Conservation (phyloP, 495 filamentous ascomycete species). For the Annulohypoxylon moriforme region DNA sequence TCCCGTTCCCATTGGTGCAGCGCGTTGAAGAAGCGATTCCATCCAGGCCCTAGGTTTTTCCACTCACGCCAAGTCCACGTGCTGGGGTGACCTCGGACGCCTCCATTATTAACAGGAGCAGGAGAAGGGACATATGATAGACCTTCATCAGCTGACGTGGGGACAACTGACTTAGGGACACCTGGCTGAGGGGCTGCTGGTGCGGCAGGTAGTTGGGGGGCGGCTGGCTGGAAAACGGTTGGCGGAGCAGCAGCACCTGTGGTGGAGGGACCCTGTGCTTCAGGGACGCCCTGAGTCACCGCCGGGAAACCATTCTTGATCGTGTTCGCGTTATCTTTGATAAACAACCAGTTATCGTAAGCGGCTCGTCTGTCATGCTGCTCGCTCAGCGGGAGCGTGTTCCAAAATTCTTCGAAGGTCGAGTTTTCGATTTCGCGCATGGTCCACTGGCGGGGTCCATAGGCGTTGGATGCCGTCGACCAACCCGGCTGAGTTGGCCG, state of each 20-base stretch:
- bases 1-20: neutral
- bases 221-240: no score
- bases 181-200: no score
- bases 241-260: no score
- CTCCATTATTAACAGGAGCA: no score
- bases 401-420: slow-evolving; percentile 18
- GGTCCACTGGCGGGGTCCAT: neutral
- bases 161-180: no score
- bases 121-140: no score
- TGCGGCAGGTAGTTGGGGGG: no score
- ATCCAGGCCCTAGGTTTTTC: no score
- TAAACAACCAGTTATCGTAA: neutral
- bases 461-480: neutral
- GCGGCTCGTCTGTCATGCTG: neutral
- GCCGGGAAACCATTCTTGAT: neutral
- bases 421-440: neutral
- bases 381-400: neutral
- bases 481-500: neutral
- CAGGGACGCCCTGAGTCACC: neutral
- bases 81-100: neutral
- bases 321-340: neutral
- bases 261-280: no score
- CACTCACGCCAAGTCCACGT: no score
- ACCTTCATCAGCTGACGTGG: no score
- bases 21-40: no score